Conservation (phyloP, 352 stramenopile genomes). For the Vaucheria bursata region DNA sequence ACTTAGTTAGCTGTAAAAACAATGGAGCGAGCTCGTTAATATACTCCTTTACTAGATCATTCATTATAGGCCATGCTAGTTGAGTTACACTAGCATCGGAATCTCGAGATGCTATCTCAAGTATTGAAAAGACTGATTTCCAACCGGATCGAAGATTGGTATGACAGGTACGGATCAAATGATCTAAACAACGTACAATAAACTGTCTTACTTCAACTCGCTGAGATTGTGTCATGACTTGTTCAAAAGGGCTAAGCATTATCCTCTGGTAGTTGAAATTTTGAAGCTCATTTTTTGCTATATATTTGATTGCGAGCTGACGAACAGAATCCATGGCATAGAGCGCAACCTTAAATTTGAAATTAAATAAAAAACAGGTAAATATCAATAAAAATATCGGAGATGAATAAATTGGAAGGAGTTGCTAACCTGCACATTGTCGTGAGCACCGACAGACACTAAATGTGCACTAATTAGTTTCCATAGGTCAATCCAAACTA, state of each 20-base stretch:
- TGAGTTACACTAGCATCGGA: conserved; percentile 39
- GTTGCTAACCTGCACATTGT: conserved; percentile 62
- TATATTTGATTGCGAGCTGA: conserved; percentile 98
- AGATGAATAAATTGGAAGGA: no score
- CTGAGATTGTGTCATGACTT: conserved; percentile 71
- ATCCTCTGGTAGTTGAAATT: conserved; percentile 98
- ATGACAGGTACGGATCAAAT: conserved; percentile 61
- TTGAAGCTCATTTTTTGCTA: conserved; percentile 93
- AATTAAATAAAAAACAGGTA: neutral
- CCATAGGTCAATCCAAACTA: conserved; percentile 98
- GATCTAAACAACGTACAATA: conserved; percentile 75
- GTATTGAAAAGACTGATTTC: conserved; percentile 84
- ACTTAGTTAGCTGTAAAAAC: conserved; percentile 64
- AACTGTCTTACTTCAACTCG: conserved; percentile 63
- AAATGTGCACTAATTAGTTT: conserved; percentile 89
- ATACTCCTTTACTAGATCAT: conserved; percentile 60
- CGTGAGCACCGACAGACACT: conserved; percentile 87
- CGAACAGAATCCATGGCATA: conserved; percentile 98
- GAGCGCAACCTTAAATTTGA: conserved; percentile 70
- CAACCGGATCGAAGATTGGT: conserved; percentile 78
- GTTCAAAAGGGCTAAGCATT: conserved; percentile 94
- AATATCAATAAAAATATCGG: neutral
- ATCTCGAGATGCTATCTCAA: conserved; percentile 63
- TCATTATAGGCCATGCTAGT: conserved; percentile 54
- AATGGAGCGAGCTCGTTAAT: conserved; percentile 69